Base-by-base conservation (phyloP, 225 moss, liverwort and hornwort genomes). In the Antitrichia curtipendula region DNA sequence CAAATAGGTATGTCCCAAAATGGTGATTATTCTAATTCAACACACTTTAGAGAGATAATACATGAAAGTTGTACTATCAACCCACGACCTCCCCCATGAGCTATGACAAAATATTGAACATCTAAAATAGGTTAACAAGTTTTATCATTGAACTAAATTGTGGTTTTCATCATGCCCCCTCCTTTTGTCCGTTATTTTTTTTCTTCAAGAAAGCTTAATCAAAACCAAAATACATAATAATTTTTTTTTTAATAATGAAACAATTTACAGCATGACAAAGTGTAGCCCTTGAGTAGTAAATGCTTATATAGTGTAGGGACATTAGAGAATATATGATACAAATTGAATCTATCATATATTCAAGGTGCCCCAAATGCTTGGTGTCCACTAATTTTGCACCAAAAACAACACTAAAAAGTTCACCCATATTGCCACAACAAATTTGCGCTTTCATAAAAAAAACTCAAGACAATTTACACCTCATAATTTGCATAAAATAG, bases 251-350 rank as follows among this genome's bases (percentile, higher is more conserved):
- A n/a, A n/a, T n/a, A n/a, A n/a, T n/a, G n/a, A n/a, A n/a, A 40
- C 1, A 38, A 40, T 38, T 13, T 40, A 22, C 2, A 3, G 5
- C 11, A 15, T 1, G 1, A 25, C 25, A 70, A 25, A 0, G 0
- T 1, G 0, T 7, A 68, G 13, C 25, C 24, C 4, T 40, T 25
- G 0, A 40, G 3, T 24, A 40, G 14, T 8, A 69, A 69, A 40
- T 69, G 14, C 8, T 69, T 41, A 9, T 1, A 16, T 13, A 11
- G 15, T 27, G 5, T 15, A 70, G 70, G 8, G 8, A 25, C 3
- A 41, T 23, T 41, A 14, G 2, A 41, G 15, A 41, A 15, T 25
- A 15, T 1, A 15, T 15, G 4, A 27, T 5, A 14, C 25, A 41
- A 69, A 70, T 3, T 40, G 0, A 24, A 1, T 70, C 25, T 9